Percentiles rank a stretch among this genome's conserved stretches.
Evolutionary conservation across 1,284 basidiomycete genomes (phyloP).

Genomic region (Chiua sp.): DNA sequence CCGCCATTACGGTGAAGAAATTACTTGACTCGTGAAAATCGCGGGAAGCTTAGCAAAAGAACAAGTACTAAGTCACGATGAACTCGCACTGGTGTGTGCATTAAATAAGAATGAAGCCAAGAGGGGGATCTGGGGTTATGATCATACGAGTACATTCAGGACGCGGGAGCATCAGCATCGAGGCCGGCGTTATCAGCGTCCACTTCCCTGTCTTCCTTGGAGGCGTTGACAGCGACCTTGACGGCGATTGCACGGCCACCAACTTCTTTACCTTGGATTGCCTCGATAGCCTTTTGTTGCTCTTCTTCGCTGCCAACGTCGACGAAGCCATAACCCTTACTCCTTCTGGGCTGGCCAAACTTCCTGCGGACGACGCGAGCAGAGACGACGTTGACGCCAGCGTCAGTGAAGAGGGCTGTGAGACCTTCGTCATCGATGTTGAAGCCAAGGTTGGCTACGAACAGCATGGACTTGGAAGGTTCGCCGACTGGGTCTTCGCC

Average conservation of each 20-base stretch:
- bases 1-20: conserved; percentile 39
- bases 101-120: conserved; percentile 40
- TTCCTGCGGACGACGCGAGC: conserved; percentile 88
- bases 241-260: conserved; percentile 83
- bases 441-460: conserved; percentile 96
- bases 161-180: conserved; percentile 19
- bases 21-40: conserved; percentile 43
- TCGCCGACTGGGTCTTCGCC: conserved; percentile 82
- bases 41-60: conserved; percentile 38
- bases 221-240: conserved; percentile 84
- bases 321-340: conserved; percentile 95
- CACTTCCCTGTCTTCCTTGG: conserved; percentile 53
- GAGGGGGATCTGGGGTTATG: conserved; percentile 23
- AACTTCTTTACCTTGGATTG: conserved; percentile 83
- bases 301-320: conserved; percentile 85
- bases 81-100: conserved; percentile 27
- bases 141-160: conserved; percentile 23
- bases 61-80: conserved; percentile 41
- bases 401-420: conserved; percentile 80
- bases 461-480: conserved; percentile 85
- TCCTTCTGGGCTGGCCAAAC: conserved; percentile 80
- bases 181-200: conserved; percentile 36
- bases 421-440: conserved; percentile 84
- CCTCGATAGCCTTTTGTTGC: conserved; percentile 85
- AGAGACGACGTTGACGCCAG: conserved; percentile 77